Evolutionary conservation across 352 stramenopile genomes (phyloP), one percentile per base, ranked within the genome.

Genomic region (Phytophthora citricola): DNA sequence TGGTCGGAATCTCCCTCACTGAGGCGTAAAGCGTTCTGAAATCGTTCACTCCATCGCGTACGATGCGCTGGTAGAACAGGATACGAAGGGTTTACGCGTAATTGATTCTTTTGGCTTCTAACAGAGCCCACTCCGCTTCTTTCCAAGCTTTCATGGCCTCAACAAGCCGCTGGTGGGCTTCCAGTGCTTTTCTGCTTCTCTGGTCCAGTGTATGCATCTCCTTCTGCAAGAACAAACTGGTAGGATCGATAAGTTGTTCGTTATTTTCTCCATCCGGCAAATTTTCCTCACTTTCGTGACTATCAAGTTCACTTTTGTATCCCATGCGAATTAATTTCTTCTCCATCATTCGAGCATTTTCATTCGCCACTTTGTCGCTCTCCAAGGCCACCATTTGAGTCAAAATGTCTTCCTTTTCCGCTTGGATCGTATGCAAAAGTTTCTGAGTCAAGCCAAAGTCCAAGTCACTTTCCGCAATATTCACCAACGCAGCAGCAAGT

Each of bases 121-220:
- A 44, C 2, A 93, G 66, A 15, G 83, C 86, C 22, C 80, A 55
- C 24, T 95, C 85, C 0, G 85, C 83, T 34, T 91, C 82, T 73
- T 81, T 85, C 87, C 87, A 95, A n/a, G 69, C 67, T 50, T 75
- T 75, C 73, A 91, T 87, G 2, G 87, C 85, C 7, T 92, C 81
- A 14, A 92, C 40, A 12, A 92, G 72, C 0, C 77, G 73, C 12
- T 71, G 43, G 12, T 93, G 83, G 0, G 82, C 75, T 31, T 92
- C 79, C 6, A 81, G 47, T 4, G 77, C 83, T 11, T 79, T 73
- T 34, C 86, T 88, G n/a, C 74, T 73, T 32, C 75, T 71, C 34
- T 89, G 72, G 0, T 76, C 58, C n/a, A 89, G 49, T 8, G 78
- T 63, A 29, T 87, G 71, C 12, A 69, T 73, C 50, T 90, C 80